Evolutionary conservation across 2,329 filamentous ascomycete genomes (phyloP).

Genomic region (Rutstroemia sp.): DNA sequence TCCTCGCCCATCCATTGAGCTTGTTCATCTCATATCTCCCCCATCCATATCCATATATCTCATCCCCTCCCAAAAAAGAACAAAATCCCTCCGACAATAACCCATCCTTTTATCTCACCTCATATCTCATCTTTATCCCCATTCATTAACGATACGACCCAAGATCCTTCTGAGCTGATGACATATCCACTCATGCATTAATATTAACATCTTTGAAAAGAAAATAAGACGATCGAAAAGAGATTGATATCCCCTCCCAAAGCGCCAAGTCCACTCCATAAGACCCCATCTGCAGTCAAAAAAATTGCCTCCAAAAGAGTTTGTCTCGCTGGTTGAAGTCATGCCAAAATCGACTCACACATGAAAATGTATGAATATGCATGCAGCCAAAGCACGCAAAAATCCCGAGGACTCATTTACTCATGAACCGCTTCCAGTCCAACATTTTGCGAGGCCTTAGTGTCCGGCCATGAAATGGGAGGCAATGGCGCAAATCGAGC

Average conservation of each 20-base stretch:
- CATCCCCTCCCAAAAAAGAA: too few relatives aligned
- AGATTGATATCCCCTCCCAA: too few relatives aligned
- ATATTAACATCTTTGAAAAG: too few relatives aligned
- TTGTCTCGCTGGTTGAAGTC: too few relatives aligned
- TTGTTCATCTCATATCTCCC: background rate
- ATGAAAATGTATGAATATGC: background rate
- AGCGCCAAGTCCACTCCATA: too few relatives aligned
- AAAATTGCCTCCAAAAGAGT: too few relatives aligned
- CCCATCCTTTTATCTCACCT: background rate
- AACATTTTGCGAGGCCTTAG: constrained; percentile 8
- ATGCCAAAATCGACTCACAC: too few relatives aligned
- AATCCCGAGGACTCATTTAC: background rate
- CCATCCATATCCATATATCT: background rate
- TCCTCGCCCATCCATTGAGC: background rate
- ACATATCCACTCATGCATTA: too few relatives aligned
- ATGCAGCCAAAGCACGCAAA: background rate
- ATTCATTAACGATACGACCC: background rate
- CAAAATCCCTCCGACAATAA: background rate
- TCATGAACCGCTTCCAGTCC: constrained; percentile 18
- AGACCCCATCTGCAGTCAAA: too few relatives aligned
- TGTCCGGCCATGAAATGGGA: constrained; percentile 35
- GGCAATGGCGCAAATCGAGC: constrained; percentile 36
- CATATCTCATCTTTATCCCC: background rate
- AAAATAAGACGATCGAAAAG: too few relatives aligned
- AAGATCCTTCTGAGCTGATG: background rate